These are phyloP conservation scores for Protea cynaroides DNA, from an alignment of 164 flowering plant species.

Conservation along the genomic window DNA sequence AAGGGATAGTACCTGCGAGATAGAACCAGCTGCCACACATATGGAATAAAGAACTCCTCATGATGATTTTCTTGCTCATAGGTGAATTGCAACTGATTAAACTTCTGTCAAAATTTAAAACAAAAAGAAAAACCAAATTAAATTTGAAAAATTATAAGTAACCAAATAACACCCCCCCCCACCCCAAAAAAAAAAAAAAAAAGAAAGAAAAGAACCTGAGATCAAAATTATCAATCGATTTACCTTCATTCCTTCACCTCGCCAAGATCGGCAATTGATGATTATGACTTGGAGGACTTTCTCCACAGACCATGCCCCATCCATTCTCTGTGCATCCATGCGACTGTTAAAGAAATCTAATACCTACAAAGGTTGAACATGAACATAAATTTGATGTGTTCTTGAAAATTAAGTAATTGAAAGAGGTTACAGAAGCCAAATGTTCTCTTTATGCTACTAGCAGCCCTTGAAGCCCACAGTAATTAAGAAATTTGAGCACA, in stretches of 20 bases:
- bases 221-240: conserved; percentile 4
- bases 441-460: too few species aligned
- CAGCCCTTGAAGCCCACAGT: too few species aligned
- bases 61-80: conserved; percentile 98
- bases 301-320: conserved; percentile 94
- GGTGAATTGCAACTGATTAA: conserved; percentile 80
- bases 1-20: conserved; percentile 52
- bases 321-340: conserved; percentile 73
- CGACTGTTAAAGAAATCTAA: conserved; percentile 91
- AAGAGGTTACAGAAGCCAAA: too few species aligned
- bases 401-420: too few species aligned
- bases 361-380: conserved; percentile 39
- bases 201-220: too few species aligned
- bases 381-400: background rate
- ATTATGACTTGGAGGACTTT: conserved; percentile 82
- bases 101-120: conserved; percentile 48
- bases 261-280: conserved; percentile 88
- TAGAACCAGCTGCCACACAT: conserved; percentile 80
- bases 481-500: too few species aligned
- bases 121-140: background rate
- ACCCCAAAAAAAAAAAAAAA: too few species aligned
- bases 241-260: conserved; percentile 98
- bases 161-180: background rate
- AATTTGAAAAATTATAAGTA: background rate
- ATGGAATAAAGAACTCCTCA: conserved; percentile 98